phyloP scores from a whole-genome alignment of 202 grass and related monocot genomes.

The Schoenoplectus triqueter region DNA sequence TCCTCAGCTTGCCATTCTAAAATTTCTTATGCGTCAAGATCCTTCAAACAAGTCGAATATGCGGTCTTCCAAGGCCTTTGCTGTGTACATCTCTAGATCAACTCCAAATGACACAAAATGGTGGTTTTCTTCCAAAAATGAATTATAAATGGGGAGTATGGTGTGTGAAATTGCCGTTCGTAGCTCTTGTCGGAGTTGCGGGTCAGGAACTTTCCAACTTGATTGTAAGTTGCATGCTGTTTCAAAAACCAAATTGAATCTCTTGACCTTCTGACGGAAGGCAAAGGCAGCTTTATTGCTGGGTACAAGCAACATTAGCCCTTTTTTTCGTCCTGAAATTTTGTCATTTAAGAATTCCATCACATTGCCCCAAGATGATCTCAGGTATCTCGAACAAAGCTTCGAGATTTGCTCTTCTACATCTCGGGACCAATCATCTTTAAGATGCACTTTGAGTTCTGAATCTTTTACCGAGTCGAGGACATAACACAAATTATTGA shows the following conservation, averaged over 20 bases:
- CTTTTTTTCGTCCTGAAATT: constrained; percentile 6
- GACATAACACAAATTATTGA: background rate
- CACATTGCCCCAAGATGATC: background rate
- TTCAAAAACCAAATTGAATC: background rate
- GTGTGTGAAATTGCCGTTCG: background rate
- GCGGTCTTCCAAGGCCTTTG: background rate
- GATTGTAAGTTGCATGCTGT: background rate
- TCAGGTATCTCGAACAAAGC: constrained; percentile 10
- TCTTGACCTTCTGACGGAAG: background rate
- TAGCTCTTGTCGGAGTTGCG: constrained; percentile 8
- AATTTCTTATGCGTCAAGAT: background rate
- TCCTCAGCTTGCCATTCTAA: background rate
- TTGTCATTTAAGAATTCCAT: background rate
- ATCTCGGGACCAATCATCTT: background rate
- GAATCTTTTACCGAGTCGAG: constrained; percentile 4
- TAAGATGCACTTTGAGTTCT: background rate
- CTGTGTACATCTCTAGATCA: constrained; percentile 8
- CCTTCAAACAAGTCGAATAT: constrained; percentile 24
- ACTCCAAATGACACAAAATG: constrained; percentile 6
- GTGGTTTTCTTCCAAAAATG: constrained; percentile 10
- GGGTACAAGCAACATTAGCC: background rate
- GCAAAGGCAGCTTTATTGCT: background rate
- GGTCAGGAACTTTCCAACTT: constrained; percentile 14
- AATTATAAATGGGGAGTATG: background rate
- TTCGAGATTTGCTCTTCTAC: background rate